A percentile compares a stretch with the other conserved stretches of the same genome.
phyloP scores from a whole-genome alignment of 768 basidiomycete genomes.

The Kwoniella sp. region DNA sequence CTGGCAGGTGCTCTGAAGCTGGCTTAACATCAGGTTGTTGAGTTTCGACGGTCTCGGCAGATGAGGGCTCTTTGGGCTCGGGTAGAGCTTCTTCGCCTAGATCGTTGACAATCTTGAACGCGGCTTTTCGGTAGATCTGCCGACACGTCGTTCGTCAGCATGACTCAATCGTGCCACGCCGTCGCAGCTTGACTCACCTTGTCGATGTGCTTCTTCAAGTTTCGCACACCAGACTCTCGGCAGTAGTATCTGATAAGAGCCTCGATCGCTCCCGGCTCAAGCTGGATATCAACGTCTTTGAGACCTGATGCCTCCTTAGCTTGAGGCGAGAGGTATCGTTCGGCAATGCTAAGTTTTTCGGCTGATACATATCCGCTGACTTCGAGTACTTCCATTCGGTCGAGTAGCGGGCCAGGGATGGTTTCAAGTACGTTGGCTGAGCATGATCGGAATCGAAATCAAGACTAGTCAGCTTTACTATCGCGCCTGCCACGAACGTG shows the following conservation, averaged over 20 bases:
- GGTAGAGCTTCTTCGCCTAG: conserved; percentile 84
- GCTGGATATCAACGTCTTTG: conserved; percentile 75
- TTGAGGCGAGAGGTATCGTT: conserved; percentile 84
- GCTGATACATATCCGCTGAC: conserved; percentile 92
- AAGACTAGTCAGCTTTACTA: background rate
- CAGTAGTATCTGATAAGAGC: conserved; percentile 94
- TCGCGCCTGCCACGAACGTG: conserved; percentile 35
- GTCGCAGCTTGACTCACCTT: conserved; percentile 63
- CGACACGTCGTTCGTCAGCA: background rate
- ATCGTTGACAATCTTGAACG: conserved; percentile 84
- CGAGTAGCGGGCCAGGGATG: conserved; percentile 87
- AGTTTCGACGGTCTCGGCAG: conserved; percentile 60
- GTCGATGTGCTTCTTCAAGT: conserved; percentile 97
- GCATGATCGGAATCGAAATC: background rate
- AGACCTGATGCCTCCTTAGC: conserved; percentile 89
- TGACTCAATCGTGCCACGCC: background rate
- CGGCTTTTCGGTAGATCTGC: conserved; percentile 95
- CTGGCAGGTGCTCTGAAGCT: conserved; percentile 49
- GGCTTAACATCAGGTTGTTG: conserved; percentile 61
- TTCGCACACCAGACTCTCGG: conserved; percentile 93
- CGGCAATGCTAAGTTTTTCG: conserved; percentile 85
- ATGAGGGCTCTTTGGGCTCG: conserved; percentile 60
- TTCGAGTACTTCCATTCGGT: conserved; percentile 95
- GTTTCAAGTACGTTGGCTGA: conserved; percentile 88
- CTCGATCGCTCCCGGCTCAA: conserved; percentile 78